These are phyloP conservation scores for Malus orientalis DNA, from an alignment of 306 rosid species.

Conservation along the genomic window DNA sequence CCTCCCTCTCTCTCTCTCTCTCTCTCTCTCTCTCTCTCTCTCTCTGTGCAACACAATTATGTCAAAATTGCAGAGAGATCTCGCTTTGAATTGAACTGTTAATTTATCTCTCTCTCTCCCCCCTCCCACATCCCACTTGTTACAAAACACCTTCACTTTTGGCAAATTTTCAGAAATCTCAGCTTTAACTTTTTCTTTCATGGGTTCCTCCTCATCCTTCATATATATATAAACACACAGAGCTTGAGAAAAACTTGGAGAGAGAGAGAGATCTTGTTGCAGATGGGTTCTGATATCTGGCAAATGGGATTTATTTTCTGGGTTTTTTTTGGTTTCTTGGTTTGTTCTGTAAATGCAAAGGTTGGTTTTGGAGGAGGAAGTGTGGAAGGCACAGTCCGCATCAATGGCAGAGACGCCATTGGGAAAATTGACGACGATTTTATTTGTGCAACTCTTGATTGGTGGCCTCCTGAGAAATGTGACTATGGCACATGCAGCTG, in stretches of 20 bases:
- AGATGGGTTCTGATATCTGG: constrained; percentile 54
- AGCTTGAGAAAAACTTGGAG: neutral
- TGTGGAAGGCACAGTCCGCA: constrained; percentile 36
- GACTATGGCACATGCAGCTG: constrained; percentile 87
- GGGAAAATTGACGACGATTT: constrained; percentile 74
- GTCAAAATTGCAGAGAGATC: neutral
- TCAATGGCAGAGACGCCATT: constrained; percentile 50
- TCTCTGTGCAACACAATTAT: neutral
- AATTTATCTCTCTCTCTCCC: neutral
- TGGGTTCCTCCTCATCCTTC: neutral
- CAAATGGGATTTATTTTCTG: constrained; percentile 43
- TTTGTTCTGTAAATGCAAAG: constrained; percentile 16
- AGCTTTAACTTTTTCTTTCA: neutral
- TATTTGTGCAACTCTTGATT: constrained; percentile 85
- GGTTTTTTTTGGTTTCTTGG: constrained; percentile 21
- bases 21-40: too few relatives aligned
- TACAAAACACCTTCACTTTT: neutral
- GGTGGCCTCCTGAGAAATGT: constrained; percentile 99
- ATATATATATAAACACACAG: neutral
- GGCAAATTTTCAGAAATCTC: neutral
- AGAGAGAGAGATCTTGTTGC: neutral
- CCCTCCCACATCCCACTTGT: neutral
- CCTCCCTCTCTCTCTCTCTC: too few relatives aligned
- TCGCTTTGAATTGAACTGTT: neutral
- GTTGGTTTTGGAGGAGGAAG: constrained; percentile 14